These are phyloP conservation scores for Dentipellis sp. DNA, from an alignment of 768 basidiomycete genomes.

Conservation along the genomic window DNA sequence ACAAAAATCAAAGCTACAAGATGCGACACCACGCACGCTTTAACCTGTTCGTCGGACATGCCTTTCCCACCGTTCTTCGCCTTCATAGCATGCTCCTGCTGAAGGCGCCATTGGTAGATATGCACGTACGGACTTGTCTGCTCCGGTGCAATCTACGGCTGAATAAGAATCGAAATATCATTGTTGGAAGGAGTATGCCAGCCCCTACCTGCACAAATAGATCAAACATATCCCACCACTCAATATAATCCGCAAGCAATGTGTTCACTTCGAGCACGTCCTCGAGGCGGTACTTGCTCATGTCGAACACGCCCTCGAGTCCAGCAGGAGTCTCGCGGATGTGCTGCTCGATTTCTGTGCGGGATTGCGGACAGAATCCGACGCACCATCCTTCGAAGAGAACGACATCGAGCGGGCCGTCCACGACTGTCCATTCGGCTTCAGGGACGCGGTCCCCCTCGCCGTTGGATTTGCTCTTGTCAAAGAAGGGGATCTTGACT, in stretches of 20 bases:
- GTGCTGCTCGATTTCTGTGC: conserved; percentile 38
- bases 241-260: conserved; percentile 45
- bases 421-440: conserved; percentile 30
- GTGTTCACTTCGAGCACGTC: conserved; percentile 60
- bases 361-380: conserved; percentile 65
- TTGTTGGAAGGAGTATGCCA: neutral
- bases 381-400: conserved; percentile 96
- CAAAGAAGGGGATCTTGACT: conserved; percentile 69
- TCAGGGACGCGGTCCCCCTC: conserved; percentile 70
- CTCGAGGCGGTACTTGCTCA: conserved; percentile 31
- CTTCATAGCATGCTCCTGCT: conserved; percentile 92
- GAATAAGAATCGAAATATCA: neutral
- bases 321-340: conserved; percentile 35
- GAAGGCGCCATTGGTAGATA: conserved; percentile 80
- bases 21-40: conserved; percentile 25
- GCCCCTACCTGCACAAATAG: conserved; percentile 63
- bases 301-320: conserved; percentile 24
- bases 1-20: neutral
- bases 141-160: conserved; percentile 29
- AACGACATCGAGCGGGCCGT: conserved; percentile 63
- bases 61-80: conserved; percentile 73
- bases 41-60: conserved; percentile 79
- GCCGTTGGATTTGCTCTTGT: conserved; percentile 76
- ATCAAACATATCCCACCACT: conserved; percentile 65
- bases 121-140: conserved; percentile 31